A percentile compares a stretch with the other conserved stretches of the same genome.
Evolutionary conservation across 148 eudicot genomes (phyloP).

Genomic region (Arctostaphylos glauca): DNA sequence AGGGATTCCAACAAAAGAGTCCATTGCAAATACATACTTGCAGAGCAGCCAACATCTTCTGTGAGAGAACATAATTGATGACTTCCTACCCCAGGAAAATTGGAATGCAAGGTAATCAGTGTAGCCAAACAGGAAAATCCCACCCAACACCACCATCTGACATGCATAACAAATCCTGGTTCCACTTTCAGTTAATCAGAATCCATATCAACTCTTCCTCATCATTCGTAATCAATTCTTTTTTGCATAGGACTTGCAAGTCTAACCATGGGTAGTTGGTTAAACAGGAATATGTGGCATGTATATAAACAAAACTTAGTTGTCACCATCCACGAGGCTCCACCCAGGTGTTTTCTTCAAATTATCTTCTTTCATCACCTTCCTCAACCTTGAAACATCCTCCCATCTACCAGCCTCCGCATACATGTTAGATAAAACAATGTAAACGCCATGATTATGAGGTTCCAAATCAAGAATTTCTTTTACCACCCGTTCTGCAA

Average conservation of each 20-base stretch:
- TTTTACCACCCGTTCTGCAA: slow-evolving; percentile 65
- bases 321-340: slow-evolving; percentile 54
- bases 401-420: slow-evolving; percentile 85
- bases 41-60: background rate
- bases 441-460: slow-evolving; percentile 72
- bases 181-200: background rate
- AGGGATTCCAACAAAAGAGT: slow-evolving; percentile 4
- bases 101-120: no score
- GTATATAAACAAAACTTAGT: slow-evolving; percentile 8
- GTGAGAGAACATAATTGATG: background rate
- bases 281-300: background rate
- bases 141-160: background rate
- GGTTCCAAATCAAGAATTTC: slow-evolving; percentile 69
- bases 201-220: background rate
- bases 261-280: background rate
- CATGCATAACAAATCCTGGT: background rate
- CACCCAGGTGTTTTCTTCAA: slow-evolving; percentile 71
- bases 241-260: background rate
- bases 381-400: slow-evolving; percentile 60
- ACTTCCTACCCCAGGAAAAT: background rate
- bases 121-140: background rate
- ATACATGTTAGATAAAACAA: slow-evolving; percentile 79
- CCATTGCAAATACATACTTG: background rate
- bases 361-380: slow-evolving; percentile 57
- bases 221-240: background rate